These are phyloP conservation scores for Leptodontidium sp. DNA, from an alignment of 2,329 filamentous ascomycete genomes.

Conservation along the genomic window DNA sequence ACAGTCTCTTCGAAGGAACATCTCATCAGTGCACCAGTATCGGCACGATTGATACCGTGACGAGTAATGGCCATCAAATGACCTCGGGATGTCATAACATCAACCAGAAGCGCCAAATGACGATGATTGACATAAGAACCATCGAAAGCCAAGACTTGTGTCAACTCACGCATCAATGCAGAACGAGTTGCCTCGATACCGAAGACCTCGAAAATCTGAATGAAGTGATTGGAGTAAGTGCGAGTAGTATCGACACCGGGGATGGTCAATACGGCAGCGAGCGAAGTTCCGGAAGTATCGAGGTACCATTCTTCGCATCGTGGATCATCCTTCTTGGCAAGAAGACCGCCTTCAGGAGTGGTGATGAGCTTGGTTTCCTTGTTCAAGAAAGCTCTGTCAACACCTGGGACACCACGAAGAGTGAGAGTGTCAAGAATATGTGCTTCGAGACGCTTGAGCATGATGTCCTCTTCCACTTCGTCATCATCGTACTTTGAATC, in stretches of 20 bases:
- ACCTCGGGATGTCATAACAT: constrained; percentile 97
- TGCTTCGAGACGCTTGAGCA: constrained; percentile 89
- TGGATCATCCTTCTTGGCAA: constrained; percentile 76
- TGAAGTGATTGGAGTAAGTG: constrained; percentile 95
- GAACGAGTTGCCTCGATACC: constrained; percentile 94
- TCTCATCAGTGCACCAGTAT: constrained; percentile 98
- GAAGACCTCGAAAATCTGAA: constrained; percentile 92
- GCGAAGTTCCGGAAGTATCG: constrained; percentile 89
- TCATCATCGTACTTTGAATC: constrained; percentile 79
- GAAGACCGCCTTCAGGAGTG: constrained; percentile 73
- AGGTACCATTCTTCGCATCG: constrained; percentile 93
- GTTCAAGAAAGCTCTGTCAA: constrained; percentile 93
- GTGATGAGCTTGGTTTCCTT: constrained; percentile 75
- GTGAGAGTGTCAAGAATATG: constrained; percentile 92
- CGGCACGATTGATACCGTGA: constrained; percentile 97
- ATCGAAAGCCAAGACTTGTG: constrained; percentile 93
- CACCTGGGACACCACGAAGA: constrained; percentile 86
- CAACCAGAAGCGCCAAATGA: constrained; percentile 91
- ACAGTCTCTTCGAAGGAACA: constrained; percentile 99
- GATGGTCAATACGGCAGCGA: constrained; percentile 84
- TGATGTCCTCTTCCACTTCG: constrained; percentile 84
- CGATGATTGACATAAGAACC: constrained; percentile 99
- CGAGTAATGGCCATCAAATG: constrained; percentile 95
- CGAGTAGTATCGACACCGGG: constrained; percentile 86
- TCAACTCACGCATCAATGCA: constrained; percentile 87